Conservation (phyloP, 257 asterid species). For the Mentha longifolia region DNA sequence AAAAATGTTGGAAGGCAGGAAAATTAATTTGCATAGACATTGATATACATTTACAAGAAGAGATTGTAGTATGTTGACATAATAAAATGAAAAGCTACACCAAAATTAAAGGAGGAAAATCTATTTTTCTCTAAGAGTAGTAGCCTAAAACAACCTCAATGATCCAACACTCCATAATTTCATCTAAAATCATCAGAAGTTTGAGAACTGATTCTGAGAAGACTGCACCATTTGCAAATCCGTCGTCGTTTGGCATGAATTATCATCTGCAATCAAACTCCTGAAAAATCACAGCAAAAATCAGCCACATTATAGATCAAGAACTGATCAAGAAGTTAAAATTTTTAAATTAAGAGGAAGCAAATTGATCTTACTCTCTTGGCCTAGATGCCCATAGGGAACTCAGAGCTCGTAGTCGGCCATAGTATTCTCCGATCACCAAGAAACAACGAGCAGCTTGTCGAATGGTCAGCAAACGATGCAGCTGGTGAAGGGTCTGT, state of each 20-base stretch:
- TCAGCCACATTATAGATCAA: neutral
- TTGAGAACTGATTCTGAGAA: constrained; percentile 74
- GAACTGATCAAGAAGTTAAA: neutral
- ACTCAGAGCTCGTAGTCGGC: constrained; percentile 84
- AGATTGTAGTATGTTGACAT: constrained; percentile 26
- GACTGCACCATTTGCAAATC: constrained; percentile 76
- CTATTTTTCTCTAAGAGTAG: constrained; percentile 36
- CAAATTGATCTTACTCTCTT: constrained; percentile 64
- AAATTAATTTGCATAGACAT: constrained; percentile 35
- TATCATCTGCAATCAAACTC: constrained; percentile 59
- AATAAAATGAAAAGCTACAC: constrained; percentile 35
- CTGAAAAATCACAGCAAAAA: constrained; percentile 40
- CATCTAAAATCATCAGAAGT: constrained; percentile 58
- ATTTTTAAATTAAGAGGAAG: neutral
- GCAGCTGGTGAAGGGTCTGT: constrained; percentile 85
- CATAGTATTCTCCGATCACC: constrained; percentile 89
- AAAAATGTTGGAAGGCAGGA: neutral
- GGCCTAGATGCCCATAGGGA: constrained; percentile 97
- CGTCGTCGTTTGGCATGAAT: constrained; percentile 69
- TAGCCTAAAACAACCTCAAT: constrained; percentile 36
- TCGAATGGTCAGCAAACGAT: constrained; percentile 70
- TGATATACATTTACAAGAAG: constrained; percentile 53
- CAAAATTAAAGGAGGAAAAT: constrained; percentile 33
- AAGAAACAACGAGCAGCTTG: constrained; percentile 87
- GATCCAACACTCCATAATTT: constrained; percentile 13